Conservation (phyloP, 2,329 filamentous ascomycete genomes). For the Claviceps cyperi region DNA sequence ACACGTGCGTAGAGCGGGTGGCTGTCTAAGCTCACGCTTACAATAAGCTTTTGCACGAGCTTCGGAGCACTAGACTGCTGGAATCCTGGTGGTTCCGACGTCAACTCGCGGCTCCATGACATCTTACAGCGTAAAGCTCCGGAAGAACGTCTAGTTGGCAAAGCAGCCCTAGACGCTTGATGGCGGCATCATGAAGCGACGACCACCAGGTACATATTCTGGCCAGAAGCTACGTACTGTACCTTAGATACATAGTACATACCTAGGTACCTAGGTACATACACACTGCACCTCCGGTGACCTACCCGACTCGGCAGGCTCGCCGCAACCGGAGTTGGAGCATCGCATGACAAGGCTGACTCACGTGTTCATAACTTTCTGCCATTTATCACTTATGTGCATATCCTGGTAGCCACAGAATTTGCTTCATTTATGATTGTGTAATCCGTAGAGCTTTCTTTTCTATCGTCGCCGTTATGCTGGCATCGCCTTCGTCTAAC, state of each 20-base stretch:
- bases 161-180: neutral
- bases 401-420: too few species aligned
- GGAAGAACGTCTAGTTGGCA: constrained; percentile 1
- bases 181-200: neutral
- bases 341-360: neutral
- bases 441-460: neutral
- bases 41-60: neutral
- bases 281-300: too few species aligned
- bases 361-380: neutral
- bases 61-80: constrained; percentile 1
- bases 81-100: constrained; percentile 4
- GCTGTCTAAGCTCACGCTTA: neutral
- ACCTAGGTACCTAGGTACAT: too few species aligned
- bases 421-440: too few species aligned
- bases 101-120: constrained; percentile 3
- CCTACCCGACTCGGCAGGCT: constrained; percentile 1
- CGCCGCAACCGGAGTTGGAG: constrained; percentile 2
- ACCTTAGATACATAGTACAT: too few species aligned
- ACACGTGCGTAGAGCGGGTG: neutral
- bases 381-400: too few species aligned
- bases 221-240: neutral
- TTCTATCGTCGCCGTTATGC: neutral
- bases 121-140: constrained; percentile 7
- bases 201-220: neutral
- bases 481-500: neutral